Percentiles rank a stretch among this genome's conserved stretches.
These are phyloP conservation scores for Chrysosporium keratinophilum DNA, from an alignment of 2,329 filamentous ascomycete genomes.

Conservation along the genomic window DNA sequence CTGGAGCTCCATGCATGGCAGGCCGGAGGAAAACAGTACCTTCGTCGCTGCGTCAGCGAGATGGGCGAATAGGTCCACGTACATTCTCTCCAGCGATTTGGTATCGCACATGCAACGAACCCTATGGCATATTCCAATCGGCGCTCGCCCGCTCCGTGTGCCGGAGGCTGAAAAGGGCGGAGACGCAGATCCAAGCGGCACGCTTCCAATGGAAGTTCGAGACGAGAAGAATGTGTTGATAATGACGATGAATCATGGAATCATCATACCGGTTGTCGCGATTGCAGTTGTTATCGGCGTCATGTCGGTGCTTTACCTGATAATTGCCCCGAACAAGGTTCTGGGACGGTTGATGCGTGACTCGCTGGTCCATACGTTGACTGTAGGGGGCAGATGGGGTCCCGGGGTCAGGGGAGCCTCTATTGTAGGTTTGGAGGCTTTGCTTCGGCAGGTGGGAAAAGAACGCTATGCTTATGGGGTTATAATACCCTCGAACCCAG, in stretches of 20 bases:
- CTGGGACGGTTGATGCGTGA: slow-evolving; percentile 8
- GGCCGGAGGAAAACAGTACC: slow-evolving; percentile 5
- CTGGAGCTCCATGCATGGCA: neutral
- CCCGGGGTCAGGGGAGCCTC: slow-evolving; percentile 7
- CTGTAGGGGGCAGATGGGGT: slow-evolving; percentile 1
- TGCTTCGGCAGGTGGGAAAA: slow-evolving; percentile 4
- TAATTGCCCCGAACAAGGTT: slow-evolving; percentile 5
- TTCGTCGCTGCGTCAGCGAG: slow-evolving; percentile 2
- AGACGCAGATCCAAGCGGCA: neutral
- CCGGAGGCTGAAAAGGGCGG: slow-evolving; percentile 2
- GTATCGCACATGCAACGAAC: slow-evolving; percentile 9
- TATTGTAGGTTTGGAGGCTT: slow-evolving; percentile 4
- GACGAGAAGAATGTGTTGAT: slow-evolving; percentile 1
- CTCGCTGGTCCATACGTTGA: slow-evolving; percentile 9
- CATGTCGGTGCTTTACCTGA: neutral
- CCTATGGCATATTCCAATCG: slow-evolving; percentile 8
- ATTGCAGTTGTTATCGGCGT: neutral
- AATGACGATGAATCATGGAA: slow-evolving; percentile 5
- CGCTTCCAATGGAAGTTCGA: neutral
- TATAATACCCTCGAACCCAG: neutral
- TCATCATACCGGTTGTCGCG: slow-evolving; percentile 1
- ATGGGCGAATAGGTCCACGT: neutral
- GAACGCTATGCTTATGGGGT: slow-evolving; percentile 7
- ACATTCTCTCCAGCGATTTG: slow-evolving; percentile 5
- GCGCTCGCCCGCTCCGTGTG: neutral